These are phyloP conservation scores for Xylaria flabelliformis DNA, from an alignment of 495 filamentous ascomycete species.

Conservation along the genomic window DNA sequence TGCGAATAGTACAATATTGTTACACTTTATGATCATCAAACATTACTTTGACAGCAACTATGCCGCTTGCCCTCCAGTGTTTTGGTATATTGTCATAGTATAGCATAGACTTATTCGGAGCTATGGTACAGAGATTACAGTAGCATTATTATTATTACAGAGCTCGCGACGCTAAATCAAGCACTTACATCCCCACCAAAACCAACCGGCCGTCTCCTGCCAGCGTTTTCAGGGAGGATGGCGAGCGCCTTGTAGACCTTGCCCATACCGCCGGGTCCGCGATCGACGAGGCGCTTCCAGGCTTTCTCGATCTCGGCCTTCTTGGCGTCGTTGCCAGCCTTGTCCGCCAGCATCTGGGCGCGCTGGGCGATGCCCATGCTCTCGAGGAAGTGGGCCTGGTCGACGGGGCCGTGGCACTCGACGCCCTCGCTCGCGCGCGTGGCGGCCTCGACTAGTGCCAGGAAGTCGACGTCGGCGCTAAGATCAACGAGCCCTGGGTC, in stretches of 20 bases:
- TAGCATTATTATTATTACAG: neutral
- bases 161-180: neutral
- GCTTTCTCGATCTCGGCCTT: constrained; percentile 69
- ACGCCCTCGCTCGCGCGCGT: constrained; percentile 73
- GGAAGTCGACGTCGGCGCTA: constrained; percentile 91
- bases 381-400: constrained; percentile 80
- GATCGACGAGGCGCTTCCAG: constrained; percentile 80
- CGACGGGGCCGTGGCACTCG: constrained; percentile 91
- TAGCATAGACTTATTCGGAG: neutral
- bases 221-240: constrained; percentile 81
- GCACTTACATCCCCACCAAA: constrained; percentile 78
- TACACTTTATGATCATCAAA: neutral
- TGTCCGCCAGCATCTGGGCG: constrained; percentile 67
- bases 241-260: constrained; percentile 92
- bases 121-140: neutral
- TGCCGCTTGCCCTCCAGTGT: neutral
- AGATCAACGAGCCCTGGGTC: constrained; percentile 83
- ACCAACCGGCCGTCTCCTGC: constrained; percentile 78
- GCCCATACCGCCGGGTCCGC: constrained; percentile 83
- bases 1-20: neutral
- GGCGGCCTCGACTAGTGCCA: constrained; percentile 80
- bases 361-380: constrained; percentile 83
- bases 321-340: constrained; percentile 57
- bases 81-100: neutral
- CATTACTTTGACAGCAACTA: neutral